Conservation (phyloP, 495 filamentous ascomycete genomes). For the Hypomontagnella monticulosa region DNA sequence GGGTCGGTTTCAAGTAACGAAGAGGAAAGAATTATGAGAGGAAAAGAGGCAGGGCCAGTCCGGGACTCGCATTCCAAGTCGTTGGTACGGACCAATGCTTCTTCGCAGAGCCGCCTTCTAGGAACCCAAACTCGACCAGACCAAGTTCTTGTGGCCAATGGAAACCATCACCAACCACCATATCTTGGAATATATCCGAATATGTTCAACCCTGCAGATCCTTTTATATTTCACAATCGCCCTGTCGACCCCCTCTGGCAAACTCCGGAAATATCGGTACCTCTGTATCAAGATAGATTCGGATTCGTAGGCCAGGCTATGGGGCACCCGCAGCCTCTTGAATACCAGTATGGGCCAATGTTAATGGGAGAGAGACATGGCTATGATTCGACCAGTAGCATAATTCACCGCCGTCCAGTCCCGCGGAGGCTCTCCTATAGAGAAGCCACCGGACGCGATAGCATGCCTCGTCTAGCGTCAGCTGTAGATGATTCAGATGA, state of each 20-base stretch:
- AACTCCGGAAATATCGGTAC: conserved; percentile 35
- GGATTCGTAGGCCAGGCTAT: conserved; percentile 27
- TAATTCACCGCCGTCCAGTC: conserved; percentile 3
- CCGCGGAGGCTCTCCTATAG: conserved; percentile 13
- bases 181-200: conserved; percentile 18
- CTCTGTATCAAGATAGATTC: conserved; percentile 29
- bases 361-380: conserved; percentile 4
- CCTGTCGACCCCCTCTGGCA: conserved; percentile 42
- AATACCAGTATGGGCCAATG: conserved; percentile 17
- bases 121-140: neutral
- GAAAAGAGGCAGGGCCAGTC: conserved; percentile 7
- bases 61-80: conserved; percentile 25
- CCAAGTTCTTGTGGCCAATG: neutral
- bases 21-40: conserved; percentile 36
- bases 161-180: conserved; percentile 8
- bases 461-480: conserved; percentile 8
- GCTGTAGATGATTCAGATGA: conserved; percentile 34
- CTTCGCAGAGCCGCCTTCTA: neutral
- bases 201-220: conserved; percentile 16
- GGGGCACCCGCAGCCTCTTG: conserved; percentile 18
- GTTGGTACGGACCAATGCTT: conserved; percentile 13
- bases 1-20: conserved; percentile 36
- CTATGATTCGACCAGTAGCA: neutral
- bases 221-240: conserved; percentile 18
- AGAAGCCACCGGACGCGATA: conserved; percentile 15